Conservation (phyloP, 23 red algal genomes). For the Gracilariopsis chorda region DNA sequence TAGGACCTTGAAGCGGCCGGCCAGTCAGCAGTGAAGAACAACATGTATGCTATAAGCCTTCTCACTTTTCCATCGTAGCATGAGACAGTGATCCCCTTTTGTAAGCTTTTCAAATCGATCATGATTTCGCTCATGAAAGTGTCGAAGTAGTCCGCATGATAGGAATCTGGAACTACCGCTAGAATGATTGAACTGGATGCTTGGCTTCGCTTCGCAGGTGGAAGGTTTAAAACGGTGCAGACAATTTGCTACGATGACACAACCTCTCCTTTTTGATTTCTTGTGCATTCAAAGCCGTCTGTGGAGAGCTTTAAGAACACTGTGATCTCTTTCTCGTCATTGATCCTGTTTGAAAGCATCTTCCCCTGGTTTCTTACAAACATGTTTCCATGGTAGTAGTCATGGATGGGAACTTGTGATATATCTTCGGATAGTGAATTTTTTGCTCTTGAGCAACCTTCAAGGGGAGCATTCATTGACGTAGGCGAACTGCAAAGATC, state of each 20-base stretch:
- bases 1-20: not conserved
- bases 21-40: conserved; percentile 1
- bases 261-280: not conserved
- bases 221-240: not conserved
- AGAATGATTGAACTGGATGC: no score
- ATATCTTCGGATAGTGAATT: not conserved
- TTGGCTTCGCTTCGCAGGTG: not conserved
- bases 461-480: not conserved
- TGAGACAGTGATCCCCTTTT: not conserved
- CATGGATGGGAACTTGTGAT: not conserved
- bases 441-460: not conserved
- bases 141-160: not conserved
- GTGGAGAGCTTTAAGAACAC: not conserved
- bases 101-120: not conserved
- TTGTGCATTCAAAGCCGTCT: not conserved
- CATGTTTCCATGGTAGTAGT: conserved; percentile 4
- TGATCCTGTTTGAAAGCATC: not conserved
- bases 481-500: not conserved
- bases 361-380: not conserved
- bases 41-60: not conserved
- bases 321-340: not conserved
- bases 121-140: not conserved
- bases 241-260: not conserved
- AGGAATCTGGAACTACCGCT: not conserved
- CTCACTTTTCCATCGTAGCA: not conserved